These are phyloP conservation scores for Citrullus colocynthis DNA, from an alignment of 306 rosid genomes.

Conservation along the genomic window DNA sequence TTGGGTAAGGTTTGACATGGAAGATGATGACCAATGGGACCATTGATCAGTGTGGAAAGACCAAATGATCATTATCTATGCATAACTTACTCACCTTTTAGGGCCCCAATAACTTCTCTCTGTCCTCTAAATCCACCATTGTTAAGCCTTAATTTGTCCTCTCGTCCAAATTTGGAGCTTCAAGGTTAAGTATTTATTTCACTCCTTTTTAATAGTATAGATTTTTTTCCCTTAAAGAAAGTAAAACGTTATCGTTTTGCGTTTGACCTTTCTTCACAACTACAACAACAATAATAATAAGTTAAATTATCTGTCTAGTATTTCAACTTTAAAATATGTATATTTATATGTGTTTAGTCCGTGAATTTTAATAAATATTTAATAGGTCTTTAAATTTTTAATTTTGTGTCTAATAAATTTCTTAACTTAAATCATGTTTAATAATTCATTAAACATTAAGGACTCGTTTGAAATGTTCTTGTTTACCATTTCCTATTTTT, in stretches of 20 bases:
- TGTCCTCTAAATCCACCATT: not conserved
- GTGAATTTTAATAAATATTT: too few species aligned
- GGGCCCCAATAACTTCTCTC: not conserved
- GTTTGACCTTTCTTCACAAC: not conserved
- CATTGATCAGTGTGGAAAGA: not conserved
- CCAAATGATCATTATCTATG: not conserved
- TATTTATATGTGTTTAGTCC: too few species aligned
- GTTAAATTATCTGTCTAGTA: too few species aligned
- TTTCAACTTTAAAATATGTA: too few species aligned
- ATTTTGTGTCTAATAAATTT: too few species aligned
- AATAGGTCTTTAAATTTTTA: too few species aligned
- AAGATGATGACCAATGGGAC: not conserved
- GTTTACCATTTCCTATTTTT: too few species aligned
- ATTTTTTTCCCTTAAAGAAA: not conserved
- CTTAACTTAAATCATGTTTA: too few species aligned
- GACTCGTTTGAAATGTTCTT: too few species aligned
- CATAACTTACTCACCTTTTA: not conserved
- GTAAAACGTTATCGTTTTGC: not conserved
- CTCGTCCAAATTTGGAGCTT: not conserved
- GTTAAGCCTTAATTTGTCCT: not conserved
- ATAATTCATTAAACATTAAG: too few species aligned
- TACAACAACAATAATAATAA: too few species aligned
- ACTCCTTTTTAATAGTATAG: not conserved
- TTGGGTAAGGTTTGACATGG: not conserved
- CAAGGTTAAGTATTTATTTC: not conserved